Evolutionary conservation across 495 filamentous ascomycete species (phyloP).

Genomic region (Pyrenula aspistea): DNA sequence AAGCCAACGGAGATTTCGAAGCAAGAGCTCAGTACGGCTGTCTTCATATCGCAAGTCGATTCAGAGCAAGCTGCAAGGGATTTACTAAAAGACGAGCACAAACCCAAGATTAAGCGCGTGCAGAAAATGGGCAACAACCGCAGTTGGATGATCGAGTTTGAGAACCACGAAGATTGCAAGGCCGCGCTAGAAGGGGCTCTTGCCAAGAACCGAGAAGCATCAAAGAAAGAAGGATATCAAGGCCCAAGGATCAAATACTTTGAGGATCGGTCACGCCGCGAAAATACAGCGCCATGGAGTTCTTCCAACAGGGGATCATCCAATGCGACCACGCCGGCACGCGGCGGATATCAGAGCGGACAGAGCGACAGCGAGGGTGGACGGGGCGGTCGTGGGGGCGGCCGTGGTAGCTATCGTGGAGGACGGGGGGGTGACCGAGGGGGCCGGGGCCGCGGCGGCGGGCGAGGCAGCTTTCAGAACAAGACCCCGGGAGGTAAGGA

Average conservation of each 20-base stretch:
- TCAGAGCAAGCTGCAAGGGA: constrained; percentile 66
- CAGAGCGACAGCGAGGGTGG: constrained; percentile 73
- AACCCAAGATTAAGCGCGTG: constrained; percentile 61
- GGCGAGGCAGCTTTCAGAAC: constrained; percentile 34
- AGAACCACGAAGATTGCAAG: constrained; percentile 63
- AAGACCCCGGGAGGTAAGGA: constrained; percentile 15
- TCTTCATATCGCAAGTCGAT: constrained; percentile 74
- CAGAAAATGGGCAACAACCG: constrained; percentile 70
- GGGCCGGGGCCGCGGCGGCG: constrained; percentile 36
- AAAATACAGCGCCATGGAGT: constrained; percentile 63
- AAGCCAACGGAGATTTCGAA: constrained; percentile 20
- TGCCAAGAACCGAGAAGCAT: constrained; percentile 50
- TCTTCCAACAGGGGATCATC: constrained; percentile 47
- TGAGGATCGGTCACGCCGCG: constrained; percentile 42
- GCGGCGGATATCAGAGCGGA: constrained; percentile 63
- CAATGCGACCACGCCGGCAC: constrained; percentile 31
- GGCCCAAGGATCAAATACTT: constrained; percentile 74
- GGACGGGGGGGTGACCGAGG: constrained; percentile 40
- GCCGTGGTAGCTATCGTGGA: constrained; percentile 42
- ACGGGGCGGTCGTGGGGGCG: constrained; percentile 51
- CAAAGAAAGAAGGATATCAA: constrained; percentile 51
- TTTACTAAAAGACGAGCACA: constrained; percentile 71
- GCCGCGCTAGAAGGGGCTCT: constrained; percentile 43
- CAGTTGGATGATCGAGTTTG: constrained; percentile 61
- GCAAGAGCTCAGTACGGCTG: constrained; percentile 53